phyloP scores from a whole-genome alignment of 352 stramenopile genomes.

The Pythium dissotocum region DNA sequence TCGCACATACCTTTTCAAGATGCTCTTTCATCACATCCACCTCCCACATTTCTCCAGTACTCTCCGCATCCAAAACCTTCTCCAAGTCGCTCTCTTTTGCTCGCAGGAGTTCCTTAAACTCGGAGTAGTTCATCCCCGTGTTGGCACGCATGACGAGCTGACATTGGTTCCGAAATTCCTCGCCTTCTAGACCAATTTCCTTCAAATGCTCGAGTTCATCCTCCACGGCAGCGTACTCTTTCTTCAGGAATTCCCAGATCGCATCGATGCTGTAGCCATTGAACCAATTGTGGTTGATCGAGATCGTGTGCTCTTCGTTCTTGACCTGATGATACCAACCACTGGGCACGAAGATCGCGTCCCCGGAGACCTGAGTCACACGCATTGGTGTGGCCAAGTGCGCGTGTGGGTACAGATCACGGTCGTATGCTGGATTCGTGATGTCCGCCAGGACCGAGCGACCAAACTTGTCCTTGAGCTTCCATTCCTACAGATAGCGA shows the following conservation, averaged over 20 bases:
- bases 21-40: neutral
- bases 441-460: slow-evolving; percentile 58
- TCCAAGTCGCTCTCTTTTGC: slow-evolving; percentile 48
- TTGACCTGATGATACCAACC: slow-evolving; percentile 95
- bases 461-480: slow-evolving; percentile 75
- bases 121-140: slow-evolving; percentile 73
- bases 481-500: slow-evolving; percentile 46
- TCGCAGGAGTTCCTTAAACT: slow-evolving; percentile 58
- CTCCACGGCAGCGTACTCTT: slow-evolving; percentile 59
- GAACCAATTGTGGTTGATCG: slow-evolving; percentile 98
- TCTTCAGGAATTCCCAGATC: slow-evolving; percentile 74
- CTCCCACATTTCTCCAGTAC: neutral
- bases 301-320: slow-evolving; percentile 93
- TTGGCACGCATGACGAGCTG: slow-evolving; percentile 79
- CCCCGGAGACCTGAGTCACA: slow-evolving; percentile 62
- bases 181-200: slow-evolving; percentile 50
- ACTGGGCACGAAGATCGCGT: slow-evolving; percentile 96
- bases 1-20: slow-evolving; percentile 9
- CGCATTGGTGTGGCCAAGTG: slow-evolving; percentile 44
- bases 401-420: slow-evolving; percentile 53
- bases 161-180: slow-evolving; percentile 66
- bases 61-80: neutral
- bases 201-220: slow-evolving; percentile 64
- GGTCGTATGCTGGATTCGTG: slow-evolving; percentile 43
- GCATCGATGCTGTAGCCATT: slow-evolving; percentile 79